Conservation (phyloP, 2,329 filamentous ascomycete species). For the Emydomyces testavorans region DNA sequence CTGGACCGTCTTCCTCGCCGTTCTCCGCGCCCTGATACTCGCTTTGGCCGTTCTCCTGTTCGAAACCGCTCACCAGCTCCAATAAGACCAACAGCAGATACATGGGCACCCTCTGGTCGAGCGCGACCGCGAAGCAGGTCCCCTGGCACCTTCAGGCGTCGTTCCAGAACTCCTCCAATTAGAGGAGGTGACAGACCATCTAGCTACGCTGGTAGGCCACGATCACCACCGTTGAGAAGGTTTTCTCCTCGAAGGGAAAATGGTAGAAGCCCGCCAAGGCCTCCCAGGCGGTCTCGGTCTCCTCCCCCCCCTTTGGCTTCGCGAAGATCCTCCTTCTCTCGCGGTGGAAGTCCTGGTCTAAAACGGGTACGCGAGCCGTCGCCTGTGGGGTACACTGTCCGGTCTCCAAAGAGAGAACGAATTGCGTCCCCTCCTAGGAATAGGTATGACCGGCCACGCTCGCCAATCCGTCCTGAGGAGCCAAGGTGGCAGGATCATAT, state of each 20-base stretch:
- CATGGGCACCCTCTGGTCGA: constrained; percentile 31
- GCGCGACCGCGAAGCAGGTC: constrained; percentile 35
- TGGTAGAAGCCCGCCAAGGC: constrained; percentile 29
- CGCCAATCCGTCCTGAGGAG: constrained; percentile 31
- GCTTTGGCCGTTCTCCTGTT: constrained; percentile 28
- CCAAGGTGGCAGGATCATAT: constrained; percentile 31
- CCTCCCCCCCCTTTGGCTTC: constrained; percentile 23
- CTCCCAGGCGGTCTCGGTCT: constrained; percentile 32
- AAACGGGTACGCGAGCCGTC: constrained; percentile 30
- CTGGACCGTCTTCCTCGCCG: constrained; percentile 24
- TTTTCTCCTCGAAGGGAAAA: constrained; percentile 34
- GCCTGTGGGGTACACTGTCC: constrained; percentile 25
- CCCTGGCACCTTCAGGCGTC: constrained; percentile 30
- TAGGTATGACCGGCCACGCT: constrained; percentile 28
- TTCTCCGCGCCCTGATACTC: constrained; percentile 28
- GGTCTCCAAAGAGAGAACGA: constrained; percentile 27
- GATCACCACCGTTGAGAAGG: constrained; percentile 29
- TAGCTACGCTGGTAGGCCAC: constrained; percentile 25
- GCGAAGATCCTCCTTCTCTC: constrained; percentile 23
- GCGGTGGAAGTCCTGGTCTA: constrained; percentile 25
- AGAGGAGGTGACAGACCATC: constrained; percentile 28
- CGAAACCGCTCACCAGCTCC: constrained; percentile 27
- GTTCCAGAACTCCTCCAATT: constrained; percentile 33
- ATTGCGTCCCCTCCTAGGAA: constrained; percentile 22
- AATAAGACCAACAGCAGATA: constrained; percentile 29